phyloP scores from a whole-genome alignment of 2,329 filamentous ascomycete species.

The Ascochyta rabiei region DNA sequence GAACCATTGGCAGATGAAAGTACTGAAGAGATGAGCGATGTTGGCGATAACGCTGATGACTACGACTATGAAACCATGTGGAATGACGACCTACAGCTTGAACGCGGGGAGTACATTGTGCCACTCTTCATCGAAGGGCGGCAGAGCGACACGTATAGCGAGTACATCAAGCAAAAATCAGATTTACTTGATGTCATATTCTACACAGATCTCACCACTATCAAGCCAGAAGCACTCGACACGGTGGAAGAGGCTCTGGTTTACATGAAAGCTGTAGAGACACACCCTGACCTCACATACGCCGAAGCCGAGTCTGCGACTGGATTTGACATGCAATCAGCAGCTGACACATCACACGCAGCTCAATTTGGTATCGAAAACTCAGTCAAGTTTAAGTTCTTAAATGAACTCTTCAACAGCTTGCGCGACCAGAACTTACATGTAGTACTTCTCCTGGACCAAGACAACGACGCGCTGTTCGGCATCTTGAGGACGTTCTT shows the following conservation, averaged over 20 bases:
- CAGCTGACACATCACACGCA: constrained; percentile 27
- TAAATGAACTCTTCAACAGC: constrained; percentile 29
- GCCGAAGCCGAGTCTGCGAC: constrained; percentile 25
- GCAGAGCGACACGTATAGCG: constrained; percentile 34
- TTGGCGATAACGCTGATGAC: not conserved
- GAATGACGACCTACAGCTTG: constrained; percentile 39
- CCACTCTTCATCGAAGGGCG: constrained; percentile 41
- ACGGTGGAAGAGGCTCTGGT: constrained; percentile 29
- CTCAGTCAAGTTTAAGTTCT: constrained; percentile 44
- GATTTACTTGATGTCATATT: constrained; percentile 24
- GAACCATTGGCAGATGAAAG: constrained; percentile 15
- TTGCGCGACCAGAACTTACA: constrained; percentile 33
- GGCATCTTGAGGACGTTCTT: constrained; percentile 37
- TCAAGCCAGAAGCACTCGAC: constrained; percentile 9
- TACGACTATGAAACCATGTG: constrained; percentile 31
- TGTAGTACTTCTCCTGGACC: constrained; percentile 35
- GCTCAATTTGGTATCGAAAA: constrained; percentile 38
- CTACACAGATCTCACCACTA: not conserved
- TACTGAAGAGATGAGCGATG: constrained; percentile 28
- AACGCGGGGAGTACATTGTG: constrained; percentile 40
- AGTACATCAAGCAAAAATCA: constrained; percentile 24
- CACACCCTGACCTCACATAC: constrained; percentile 40
- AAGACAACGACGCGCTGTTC: constrained; percentile 30
- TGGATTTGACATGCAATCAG: constrained; percentile 2
- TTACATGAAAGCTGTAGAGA: constrained; percentile 36